phyloP scores from a whole-genome alignment of 495 filamentous ascomycete genomes.

The Neurospora sp. region DNA sequence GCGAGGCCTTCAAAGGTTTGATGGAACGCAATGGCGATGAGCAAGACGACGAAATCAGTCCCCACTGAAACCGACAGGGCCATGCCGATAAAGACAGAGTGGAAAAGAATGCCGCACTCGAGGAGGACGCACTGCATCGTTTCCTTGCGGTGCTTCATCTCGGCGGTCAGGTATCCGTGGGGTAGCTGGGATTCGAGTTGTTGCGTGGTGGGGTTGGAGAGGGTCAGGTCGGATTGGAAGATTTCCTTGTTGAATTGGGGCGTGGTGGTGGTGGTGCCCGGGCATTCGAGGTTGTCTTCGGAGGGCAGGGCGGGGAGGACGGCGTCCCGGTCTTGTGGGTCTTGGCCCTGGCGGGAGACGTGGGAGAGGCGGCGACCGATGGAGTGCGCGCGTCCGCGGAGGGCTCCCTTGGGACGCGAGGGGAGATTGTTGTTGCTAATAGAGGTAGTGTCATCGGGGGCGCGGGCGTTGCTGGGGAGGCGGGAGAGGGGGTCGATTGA shows the following conservation, averaged over 20 bases:
- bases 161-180: slow-evolving; percentile 13
- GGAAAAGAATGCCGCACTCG: slow-evolving; percentile 77
- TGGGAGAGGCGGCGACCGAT: background rate
- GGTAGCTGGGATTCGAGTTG: slow-evolving; percentile 2
- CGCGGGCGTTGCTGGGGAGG: background rate
- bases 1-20: slow-evolving; percentile 69
- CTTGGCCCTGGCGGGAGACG: background rate
- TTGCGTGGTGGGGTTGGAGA: background rate
- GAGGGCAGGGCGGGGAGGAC: background rate
- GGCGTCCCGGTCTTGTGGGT: background rate
- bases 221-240: slow-evolving; percentile 3
- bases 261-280: background rate
- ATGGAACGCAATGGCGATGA: slow-evolving; percentile 75
- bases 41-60: slow-evolving; percentile 63
- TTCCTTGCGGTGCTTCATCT: slow-evolving; percentile 43
- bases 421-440: background rate
- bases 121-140: slow-evolving; percentile 71
- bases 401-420: background rate
- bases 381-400: background rate
- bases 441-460: background rate
- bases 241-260: background rate
- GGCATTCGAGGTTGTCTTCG: background rate
- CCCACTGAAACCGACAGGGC: slow-evolving; percentile 69
- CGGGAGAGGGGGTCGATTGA: background rate
- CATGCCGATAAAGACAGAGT: slow-evolving; percentile 84